phyloP scores from a whole-genome alignment of 148 eudicot genomes.

The Silene uniflora region DNA sequence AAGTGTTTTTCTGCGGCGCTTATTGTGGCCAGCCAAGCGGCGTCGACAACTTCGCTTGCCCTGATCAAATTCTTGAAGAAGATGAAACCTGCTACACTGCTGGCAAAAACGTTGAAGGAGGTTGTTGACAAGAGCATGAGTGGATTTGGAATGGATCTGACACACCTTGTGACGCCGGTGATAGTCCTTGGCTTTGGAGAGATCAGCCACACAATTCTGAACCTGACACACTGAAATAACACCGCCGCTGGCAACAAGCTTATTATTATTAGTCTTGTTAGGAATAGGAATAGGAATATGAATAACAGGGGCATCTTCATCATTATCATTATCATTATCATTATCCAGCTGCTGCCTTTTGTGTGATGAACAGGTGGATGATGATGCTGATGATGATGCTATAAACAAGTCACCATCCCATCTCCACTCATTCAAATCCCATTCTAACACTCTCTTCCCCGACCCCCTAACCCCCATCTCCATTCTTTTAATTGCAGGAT shows the following conservation, averaged over 20 bases:
- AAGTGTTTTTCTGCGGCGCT: slow-evolving; percentile 76
- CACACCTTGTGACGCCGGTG: slow-evolving; percentile 90
- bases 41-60: slow-evolving; percentile 89
- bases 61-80: slow-evolving; percentile 83
- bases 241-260: slow-evolving; percentile 27
- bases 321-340: no score
- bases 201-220: slow-evolving; percentile 66
- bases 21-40: slow-evolving; percentile 88
- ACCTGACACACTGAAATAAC: slow-evolving; percentile 60
- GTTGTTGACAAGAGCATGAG: slow-evolving; percentile 57
- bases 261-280: slow-evolving; percentile 8
- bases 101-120: slow-evolving; percentile 85
- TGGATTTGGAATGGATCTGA: slow-evolving; percentile 70
- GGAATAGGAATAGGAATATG: no score
- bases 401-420: slow-evolving; percentile 82
- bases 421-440: slow-evolving; percentile 88
- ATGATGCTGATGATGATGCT: slow-evolving; percentile 33
- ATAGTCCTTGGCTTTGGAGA: slow-evolving; percentile 73
- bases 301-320: no score
- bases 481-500: not conserved
- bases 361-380: not conserved
- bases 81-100: slow-evolving; percentile 96
- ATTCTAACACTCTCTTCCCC: slow-evolving; percentile 53
- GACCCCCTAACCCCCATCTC: slow-evolving; percentile 28
- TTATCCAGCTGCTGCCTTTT: no score